A percentile compares a stretch with the other conserved stretches of the same genome.
These are phyloP conservation scores for Debaryomyces psychrophilus DNA, from an alignment of 1,139 yeast species.

Conservation along the genomic window DNA sequence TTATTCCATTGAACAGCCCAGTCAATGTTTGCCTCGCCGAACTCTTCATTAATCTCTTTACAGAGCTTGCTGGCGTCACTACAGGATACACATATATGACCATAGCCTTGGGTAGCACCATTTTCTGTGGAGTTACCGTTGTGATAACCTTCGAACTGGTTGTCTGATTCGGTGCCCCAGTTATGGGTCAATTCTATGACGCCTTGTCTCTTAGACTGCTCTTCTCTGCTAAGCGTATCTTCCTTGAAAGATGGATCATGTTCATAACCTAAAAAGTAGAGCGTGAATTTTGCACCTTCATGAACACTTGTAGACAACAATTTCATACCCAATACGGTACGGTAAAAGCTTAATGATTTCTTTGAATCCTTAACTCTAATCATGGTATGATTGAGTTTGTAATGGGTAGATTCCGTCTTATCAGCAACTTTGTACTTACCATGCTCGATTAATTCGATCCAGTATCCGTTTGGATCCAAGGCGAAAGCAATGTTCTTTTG, in stretches of 20 bases:
- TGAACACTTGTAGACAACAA: conserved; percentile 58
- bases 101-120: conserved; percentile 77
- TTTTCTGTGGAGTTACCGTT: conserved; percentile 66
- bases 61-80: conserved; percentile 63
- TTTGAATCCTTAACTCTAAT: conserved; percentile 85
- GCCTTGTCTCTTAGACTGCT: conserved; percentile 57
- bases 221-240: conserved; percentile 32
- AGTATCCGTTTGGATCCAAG: conserved; percentile 93
- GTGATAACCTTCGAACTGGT: conserved; percentile 71
- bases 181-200: conserved; percentile 89
- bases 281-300: conserved; percentile 75
- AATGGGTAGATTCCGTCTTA: conserved; percentile 43
- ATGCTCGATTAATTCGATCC: conserved; percentile 89
- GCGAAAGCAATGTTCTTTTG: conserved; percentile 92
- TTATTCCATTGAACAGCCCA: conserved; percentile 58
- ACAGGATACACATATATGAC: conserved; percentile 80
- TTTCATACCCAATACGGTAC: conserved; percentile 78
- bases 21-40: conserved; percentile 32
- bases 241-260: conserved; percentile 40
- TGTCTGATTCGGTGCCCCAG: conserved; percentile 89
- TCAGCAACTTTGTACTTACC: conserved; percentile 43
- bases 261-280: conserved; percentile 81
- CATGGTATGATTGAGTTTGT: conserved; percentile 89
- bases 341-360: conserved; percentile 75
- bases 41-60: conserved; percentile 48